Base-by-base conservation (phyloP, 2,329 filamentous ascomycete genomes). In the Clarireedia paspali region DNA sequence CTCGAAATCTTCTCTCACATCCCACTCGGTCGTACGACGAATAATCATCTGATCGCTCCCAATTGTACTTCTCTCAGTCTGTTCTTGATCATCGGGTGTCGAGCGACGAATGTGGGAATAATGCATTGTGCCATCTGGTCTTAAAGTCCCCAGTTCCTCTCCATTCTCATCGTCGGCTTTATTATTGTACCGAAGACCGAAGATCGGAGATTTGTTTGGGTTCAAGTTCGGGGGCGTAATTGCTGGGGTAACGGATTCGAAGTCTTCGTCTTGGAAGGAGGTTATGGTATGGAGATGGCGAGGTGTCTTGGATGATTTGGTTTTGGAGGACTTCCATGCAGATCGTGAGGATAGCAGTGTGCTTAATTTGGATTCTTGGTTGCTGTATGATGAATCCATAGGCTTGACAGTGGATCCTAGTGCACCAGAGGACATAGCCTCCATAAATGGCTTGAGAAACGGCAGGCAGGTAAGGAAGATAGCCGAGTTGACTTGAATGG, bases 401-500 rank as follows among this genome's bases (percentile, higher is more conserved):
- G 57, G 53, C 10, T 55, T 50, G 14, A 59, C 44, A n/a, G 57
- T 58, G 9, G 56, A 57, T 36, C 50, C 56, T 12, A 62, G 46
- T 17, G 44, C 53, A 9, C 63, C 62, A 0, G 59, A 62, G 23
- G 55, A 52, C 57, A 65, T 57, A 34, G 49, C 59, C 24, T 60
- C 61, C 38, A 64, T 57, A 45, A 65, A 62, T 17, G 61, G 60
- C 39, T 62, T 62, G 15, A 65, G 55, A 20, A 61, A 63, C 15
- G 62, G 58, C 15, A 64, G 30, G 9, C 62, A 63, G 24, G 61
- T 52, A 24, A 55, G 50, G 42, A 65, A 55, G 26, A 65, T 59
- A 20, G 62, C 59, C 30, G 59, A 52, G 34, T 62, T 61, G 17
- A 63, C 56, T 44, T 63, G 61, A 12, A 63, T 55, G 17, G 59